phyloP scores from a whole-genome alignment of 2,329 filamentous ascomycete species.

The Colletotrichum eleusines region DNA sequence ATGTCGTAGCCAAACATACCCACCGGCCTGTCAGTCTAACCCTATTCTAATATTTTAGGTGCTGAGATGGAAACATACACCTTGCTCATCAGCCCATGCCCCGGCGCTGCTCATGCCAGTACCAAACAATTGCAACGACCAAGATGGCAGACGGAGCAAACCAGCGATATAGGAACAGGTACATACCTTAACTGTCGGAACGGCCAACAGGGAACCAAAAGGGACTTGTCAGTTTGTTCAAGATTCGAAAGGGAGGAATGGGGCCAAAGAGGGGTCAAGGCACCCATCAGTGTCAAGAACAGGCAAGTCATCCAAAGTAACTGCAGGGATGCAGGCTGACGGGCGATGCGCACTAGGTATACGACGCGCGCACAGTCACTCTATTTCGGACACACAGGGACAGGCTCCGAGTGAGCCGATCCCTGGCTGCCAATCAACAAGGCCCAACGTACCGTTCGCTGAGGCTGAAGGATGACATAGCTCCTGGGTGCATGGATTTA shows the following conservation, averaged over 20 bases:
- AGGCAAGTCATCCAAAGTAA: constrained; percentile 5
- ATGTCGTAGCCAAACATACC: constrained; percentile 19
- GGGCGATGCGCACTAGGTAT: constrained; percentile 1
- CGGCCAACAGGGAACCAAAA: neutral
- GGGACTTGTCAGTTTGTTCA: constrained; percentile 15
- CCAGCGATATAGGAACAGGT: constrained; percentile 5
- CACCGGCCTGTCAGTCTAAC: constrained; percentile 22
- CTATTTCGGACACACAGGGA: constrained; percentile 29
- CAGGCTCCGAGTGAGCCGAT: constrained; percentile 23
- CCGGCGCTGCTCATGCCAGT: constrained; percentile 19
- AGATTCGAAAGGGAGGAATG: constrained; percentile 21
- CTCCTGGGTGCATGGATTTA: constrained; percentile 21
- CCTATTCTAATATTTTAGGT: constrained; percentile 12
- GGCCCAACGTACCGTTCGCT: constrained; percentile 29
- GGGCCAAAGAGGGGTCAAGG: constrained; percentile 24
- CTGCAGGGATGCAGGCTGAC: constrained; percentile 19
- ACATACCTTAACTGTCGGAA: neutral
- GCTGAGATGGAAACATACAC: constrained; percentile 35
- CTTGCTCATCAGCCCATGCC: constrained; percentile 26
- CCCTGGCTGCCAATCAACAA: constrained; percentile 33
- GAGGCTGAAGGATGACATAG: constrained; percentile 23
- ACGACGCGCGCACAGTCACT: constrained; percentile 9
- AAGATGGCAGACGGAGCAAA: constrained; percentile 13
- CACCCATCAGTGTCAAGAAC: constrained; percentile 1
- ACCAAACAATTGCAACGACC: constrained; percentile 18